These are phyloP conservation scores for Penicillium sp. DNA, from an alignment of 2,329 filamentous ascomycete species.

Conservation along the genomic window DNA sequence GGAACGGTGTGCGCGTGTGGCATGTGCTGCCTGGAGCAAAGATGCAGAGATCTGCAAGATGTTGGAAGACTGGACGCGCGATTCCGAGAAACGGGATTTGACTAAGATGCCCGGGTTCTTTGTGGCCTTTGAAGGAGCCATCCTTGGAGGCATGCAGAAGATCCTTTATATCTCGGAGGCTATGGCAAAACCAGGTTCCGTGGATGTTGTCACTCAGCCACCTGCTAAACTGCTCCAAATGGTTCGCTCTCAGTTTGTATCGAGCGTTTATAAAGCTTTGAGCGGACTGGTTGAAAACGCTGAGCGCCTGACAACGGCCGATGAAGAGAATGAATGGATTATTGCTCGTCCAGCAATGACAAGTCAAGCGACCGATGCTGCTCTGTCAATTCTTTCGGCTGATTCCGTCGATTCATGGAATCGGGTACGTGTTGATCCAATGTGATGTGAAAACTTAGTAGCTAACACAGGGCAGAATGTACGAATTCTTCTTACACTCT, in stretches of 20 bases:
- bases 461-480: constrained; percentile 63
- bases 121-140: constrained; percentile 75
- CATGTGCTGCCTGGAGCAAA: constrained; percentile 87
- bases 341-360: constrained; percentile 43
- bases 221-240: constrained; percentile 84
- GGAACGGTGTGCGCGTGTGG: constrained; percentile 79
- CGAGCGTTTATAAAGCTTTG: constrained; percentile 87
- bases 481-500: constrained; percentile 89
- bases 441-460: neutral
- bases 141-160: constrained; percentile 87
- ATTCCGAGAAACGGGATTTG: constrained; percentile 76
- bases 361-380: constrained; percentile 32
- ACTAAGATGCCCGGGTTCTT: constrained; percentile 90
- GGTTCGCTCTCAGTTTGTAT: constrained; percentile 89
- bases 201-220: constrained; percentile 79
- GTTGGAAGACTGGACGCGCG: constrained; percentile 89
- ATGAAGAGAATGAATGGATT: constrained; percentile 55
- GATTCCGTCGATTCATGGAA: constrained; percentile 55
- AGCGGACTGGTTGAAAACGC: constrained; percentile 98
- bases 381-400: constrained; percentile 45
- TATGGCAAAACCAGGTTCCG: constrained; percentile 68
- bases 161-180: constrained; percentile 91
- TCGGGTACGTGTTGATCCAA: constrained; percentile 43
- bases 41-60: constrained; percentile 91
- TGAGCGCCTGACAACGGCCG: constrained; percentile 68